Evolutionary conservation across 2,329 filamentous ascomycete genomes (phyloP).

Genomic region (Xylariaceae sp.): DNA sequence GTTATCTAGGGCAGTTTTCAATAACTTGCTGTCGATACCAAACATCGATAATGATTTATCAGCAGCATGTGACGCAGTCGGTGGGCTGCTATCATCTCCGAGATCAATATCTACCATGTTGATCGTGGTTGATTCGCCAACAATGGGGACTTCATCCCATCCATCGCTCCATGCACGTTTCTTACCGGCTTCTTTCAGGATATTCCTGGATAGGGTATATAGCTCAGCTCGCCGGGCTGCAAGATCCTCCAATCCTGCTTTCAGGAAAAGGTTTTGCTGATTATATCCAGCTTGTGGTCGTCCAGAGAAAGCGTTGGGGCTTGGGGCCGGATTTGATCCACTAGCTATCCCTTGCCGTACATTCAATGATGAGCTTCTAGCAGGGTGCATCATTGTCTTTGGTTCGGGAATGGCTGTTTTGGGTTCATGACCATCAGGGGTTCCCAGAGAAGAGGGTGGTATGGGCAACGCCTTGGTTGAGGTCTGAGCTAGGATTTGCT

Average conservation of each 20-base stretch:
- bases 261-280: slow-evolving; percentile 48
- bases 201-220: slow-evolving; percentile 72
- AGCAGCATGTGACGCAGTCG: slow-evolving; percentile 21
- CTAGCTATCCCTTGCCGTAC: slow-evolving; percentile 32
- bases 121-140: slow-evolving; percentile 41
- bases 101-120: slow-evolving; percentile 58
- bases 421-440: slow-evolving; percentile 49
- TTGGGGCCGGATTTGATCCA: slow-evolving; percentile 37
- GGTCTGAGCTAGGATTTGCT: slow-evolving; percentile 74
- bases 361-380: slow-evolving; percentile 58
- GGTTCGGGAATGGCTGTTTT: slow-evolving; percentile 62
- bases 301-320: slow-evolving; percentile 52
- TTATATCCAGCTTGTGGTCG: slow-evolving; percentile 40
- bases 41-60: slow-evolving; percentile 28
- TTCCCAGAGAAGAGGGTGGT: slow-evolving; percentile 52
- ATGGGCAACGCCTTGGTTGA: slow-evolving; percentile 65
- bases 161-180: slow-evolving; percentile 71
- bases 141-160: slow-evolving; percentile 60
- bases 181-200: slow-evolving; percentile 71
- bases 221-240: slow-evolving; percentile 80
- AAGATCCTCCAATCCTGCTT: slow-evolving; percentile 71
- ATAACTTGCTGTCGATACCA: slow-evolving; percentile 53
- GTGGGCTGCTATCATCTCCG: slow-evolving; percentile 39
- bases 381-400: slow-evolving; percentile 68
- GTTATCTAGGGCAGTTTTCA: slow-evolving; percentile 59